Conservation (phyloP, 2,329 filamentous ascomycete species). For the Biscogniauxia sp. region DNA sequence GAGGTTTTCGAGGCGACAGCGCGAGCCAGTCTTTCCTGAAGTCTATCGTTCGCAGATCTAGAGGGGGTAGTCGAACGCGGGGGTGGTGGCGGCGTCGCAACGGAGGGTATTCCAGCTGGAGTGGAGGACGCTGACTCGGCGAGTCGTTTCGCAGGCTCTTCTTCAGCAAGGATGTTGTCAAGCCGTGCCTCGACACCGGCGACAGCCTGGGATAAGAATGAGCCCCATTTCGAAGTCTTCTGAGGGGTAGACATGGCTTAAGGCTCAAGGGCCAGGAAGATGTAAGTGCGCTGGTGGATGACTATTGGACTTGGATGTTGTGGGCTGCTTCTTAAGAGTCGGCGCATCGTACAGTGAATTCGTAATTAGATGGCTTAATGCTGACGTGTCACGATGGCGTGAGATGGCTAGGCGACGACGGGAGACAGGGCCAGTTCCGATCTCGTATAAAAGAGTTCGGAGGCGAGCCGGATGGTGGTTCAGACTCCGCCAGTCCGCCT, state of each 20-base stretch:
- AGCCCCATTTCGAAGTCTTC: conserved; percentile 68
- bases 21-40: conserved; percentile 86
- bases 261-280: conserved; percentile 9
- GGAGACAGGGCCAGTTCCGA: neutral
- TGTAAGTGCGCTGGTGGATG: neutral
- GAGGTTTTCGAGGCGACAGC: conserved; percentile 74
- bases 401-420: neutral
- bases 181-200: conserved; percentile 91
- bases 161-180: conserved; percentile 86
- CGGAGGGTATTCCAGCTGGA: conserved; percentile 25
- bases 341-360: conserved; percentile 20
- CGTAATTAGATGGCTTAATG: conserved; percentile 9
- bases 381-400: conserved; percentile 17
- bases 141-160: conserved; percentile 50
- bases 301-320: conserved; percentile 10
- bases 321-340: conserved; percentile 9
- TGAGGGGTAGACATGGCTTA: conserved; percentile 46
- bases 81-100: conserved; percentile 21
- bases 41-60: conserved; percentile 71
- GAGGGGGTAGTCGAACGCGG: conserved; percentile 43
- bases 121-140: conserved; percentile 33
- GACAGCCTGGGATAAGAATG: conserved; percentile 84
- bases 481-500: neutral
- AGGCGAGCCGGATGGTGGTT: neutral
- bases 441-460: neutral